Percentiles rank a stretch among this genome's conserved stretches.
phyloP scores from a whole-genome alignment of 441 rosid genomes.

The Erodium texanum region DNA sequence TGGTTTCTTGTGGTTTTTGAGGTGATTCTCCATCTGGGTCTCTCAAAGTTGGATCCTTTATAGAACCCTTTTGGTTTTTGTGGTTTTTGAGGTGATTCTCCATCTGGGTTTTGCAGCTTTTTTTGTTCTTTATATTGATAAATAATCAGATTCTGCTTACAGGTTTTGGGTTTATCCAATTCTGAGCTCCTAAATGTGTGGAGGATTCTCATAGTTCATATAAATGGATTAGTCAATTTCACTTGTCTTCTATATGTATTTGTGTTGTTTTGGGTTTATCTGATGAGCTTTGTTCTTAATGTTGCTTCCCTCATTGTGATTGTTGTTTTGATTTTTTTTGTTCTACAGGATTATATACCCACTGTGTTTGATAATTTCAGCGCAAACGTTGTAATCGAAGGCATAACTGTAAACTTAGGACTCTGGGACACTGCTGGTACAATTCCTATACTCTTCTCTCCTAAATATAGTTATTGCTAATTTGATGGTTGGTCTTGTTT shows the following conservation, averaged over 20 bases:
- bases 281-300: not conserved
- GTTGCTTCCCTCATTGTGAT: slow-evolving; percentile 6
- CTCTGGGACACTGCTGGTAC: slow-evolving; percentile 99
- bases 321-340: not conserved
- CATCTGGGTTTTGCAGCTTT: slow-evolving; percentile 37
- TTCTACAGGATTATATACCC: slow-evolving; percentile 83
- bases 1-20: slow-evolving; percentile 8
- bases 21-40: slow-evolving; percentile 21
- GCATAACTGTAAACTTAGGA: slow-evolving; percentile 82
- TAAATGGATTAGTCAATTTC: not conserved
- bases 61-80: slow-evolving; percentile 2
- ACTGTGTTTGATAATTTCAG: slow-evolving; percentile 97
- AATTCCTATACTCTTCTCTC: slow-evolving; percentile 11
- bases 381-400: slow-evolving; percentile 89
- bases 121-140: not conserved
- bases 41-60: slow-evolving; percentile 20
- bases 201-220: not conserved
- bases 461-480: not conserved
- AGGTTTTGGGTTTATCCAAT: not conserved
- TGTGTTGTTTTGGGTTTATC: not conserved
- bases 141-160: not conserved
- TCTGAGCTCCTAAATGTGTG: not conserved
- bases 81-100: slow-evolving; percentile 18
- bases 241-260: not conserved
- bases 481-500: not conserved